Base-by-base conservation (phyloP, 164 flowering plant genomes). In the Stephania japonica region DNA sequence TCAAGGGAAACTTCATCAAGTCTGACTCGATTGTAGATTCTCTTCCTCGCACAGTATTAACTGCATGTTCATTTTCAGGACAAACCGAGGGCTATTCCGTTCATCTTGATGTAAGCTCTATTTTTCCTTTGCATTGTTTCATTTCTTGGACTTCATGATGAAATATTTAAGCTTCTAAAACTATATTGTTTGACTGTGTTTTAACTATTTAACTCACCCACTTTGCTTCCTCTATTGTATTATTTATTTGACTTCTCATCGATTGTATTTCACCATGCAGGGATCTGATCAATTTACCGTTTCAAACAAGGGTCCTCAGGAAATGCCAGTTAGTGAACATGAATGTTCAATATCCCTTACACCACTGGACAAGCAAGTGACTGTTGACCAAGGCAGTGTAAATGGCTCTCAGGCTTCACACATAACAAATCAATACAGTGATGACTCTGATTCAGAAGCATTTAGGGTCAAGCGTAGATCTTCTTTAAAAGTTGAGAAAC, bases 401-500 rank as follows among this genome's bases (percentile, higher is more conserved):
- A 69, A 53, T 72, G 75, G 72, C 68, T 67, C 73, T 24, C 79
- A 80, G 62, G 63, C 27, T 61, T 61, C 38, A 73, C 75, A 82
- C 44, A 21, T 6, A 71, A 70, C 64, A 43, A 77, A 78, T 74
- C 83, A 84, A 44, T 50, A 75, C 61, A 81, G 85, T 79, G 92
- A 92, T 80, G 87, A 83, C 79, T 88, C 94, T 72, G 96, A 90
- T 78, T 82, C 87, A 66, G 94, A 90, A 80, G 84, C 84, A 61
- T 93, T 91, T 80, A 79, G 94, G 82, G 94, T 91, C 43, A 91
- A 90, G 75, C 93, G 96, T 11, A 84, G 93, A 61, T 76, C 88
- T 44, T 75, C 87, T 23, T 49, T 80, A 25, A 89, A 85, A 75
- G 77, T 80, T 65, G 86, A 81, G 56, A 85, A 79, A 68, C 80